These are phyloP conservation scores for Maudiozyma pseudohumilis DNA, from an alignment of 805 yeast genomes.

Conservation along the genomic window DNA sequence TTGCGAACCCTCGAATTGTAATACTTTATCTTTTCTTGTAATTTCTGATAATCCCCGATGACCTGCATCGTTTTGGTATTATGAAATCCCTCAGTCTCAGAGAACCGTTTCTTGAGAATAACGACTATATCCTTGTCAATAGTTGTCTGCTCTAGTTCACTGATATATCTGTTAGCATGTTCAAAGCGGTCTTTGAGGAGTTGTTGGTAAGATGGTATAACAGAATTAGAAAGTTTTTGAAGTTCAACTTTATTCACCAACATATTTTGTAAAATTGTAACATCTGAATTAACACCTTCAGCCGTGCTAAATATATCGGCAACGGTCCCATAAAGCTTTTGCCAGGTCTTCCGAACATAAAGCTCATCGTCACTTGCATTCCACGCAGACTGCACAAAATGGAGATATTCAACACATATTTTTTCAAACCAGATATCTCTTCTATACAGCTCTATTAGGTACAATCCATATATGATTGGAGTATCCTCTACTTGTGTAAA, in stretches of 20 bases:
- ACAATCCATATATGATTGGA: slow-evolving; percentile 64
- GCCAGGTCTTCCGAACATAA: background rate
- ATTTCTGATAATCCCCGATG: background rate
- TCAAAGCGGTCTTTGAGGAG: background rate
- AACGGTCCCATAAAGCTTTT: slow-evolving; percentile 33
- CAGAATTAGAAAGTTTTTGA: too few relatives aligned
- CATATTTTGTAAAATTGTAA: too few relatives aligned
- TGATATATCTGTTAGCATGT: background rate
- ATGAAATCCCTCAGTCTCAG: background rate
- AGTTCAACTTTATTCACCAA: too few relatives aligned
- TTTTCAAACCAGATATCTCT: slow-evolving; percentile 43
- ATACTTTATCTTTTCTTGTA: slow-evolving; percentile 3
- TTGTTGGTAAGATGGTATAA: background rate
- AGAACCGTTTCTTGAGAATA: slow-evolving; percentile 18
- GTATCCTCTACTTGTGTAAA: slow-evolving; percentile 45
- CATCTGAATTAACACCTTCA: too few relatives aligned
- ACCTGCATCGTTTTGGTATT: background rate
- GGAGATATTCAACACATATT: slow-evolving; percentile 15
- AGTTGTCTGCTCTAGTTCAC: slow-evolving; percentile 22
- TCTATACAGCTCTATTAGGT: slow-evolving; percentile 50
- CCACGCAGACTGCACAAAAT: background rate
- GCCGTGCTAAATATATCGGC: too few relatives aligned
- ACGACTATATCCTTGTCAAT: slow-evolving; percentile 28
- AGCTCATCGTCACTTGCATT: background rate
- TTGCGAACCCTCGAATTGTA: slow-evolving; percentile 65